Evolutionary conservation across 129 eudicot genomes (phyloP).

Genomic region (Rutidosis leptorrhynchoides): DNA sequence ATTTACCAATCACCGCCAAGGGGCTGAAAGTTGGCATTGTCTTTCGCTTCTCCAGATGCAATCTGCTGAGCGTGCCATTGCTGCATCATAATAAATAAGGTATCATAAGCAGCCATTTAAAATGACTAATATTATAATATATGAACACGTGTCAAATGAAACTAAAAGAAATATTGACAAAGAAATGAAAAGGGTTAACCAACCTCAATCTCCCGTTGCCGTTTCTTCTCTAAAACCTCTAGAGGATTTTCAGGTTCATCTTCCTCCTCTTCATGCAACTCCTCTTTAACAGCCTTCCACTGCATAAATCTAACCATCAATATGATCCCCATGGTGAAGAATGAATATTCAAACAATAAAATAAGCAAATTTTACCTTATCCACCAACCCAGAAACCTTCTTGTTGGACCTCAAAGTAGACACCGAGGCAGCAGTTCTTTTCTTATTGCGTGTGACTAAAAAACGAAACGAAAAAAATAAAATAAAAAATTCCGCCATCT

Average conservation of each 20-base stretch:
- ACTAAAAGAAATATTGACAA: too few relatives aligned
- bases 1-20: slow-evolving; percentile 94
- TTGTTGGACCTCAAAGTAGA: slow-evolving; percentile 77
- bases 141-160: not conserved
- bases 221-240: slow-evolving; percentile 74
- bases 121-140: not conserved
- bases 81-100: slow-evolving; percentile 34
- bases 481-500: not conserved
- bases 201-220: slow-evolving; percentile 91
- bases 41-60: slow-evolving; percentile 91
- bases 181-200: not conserved
- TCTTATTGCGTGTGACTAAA: slow-evolving; percentile 62
- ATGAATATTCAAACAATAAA: not conserved
- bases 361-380: slow-evolving; percentile 66
- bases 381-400: slow-evolving; percentile 95
- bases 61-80: slow-evolving; percentile 94
- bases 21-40: slow-evolving; percentile 96
- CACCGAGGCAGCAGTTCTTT: slow-evolving; percentile 49
- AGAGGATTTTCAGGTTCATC: slow-evolving; percentile 70
- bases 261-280: slow-evolving; percentile 73
- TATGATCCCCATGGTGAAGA: slow-evolving; percentile 9
- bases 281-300: slow-evolving; percentile 99
- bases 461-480: not conserved
- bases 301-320: slow-evolving; percentile 19
- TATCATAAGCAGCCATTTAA: slow-evolving; percentile 5